phyloP scores from a whole-genome alignment of 2,329 filamentous ascomycete genomes.

The Neofusicoccum cordaticola region DNA sequence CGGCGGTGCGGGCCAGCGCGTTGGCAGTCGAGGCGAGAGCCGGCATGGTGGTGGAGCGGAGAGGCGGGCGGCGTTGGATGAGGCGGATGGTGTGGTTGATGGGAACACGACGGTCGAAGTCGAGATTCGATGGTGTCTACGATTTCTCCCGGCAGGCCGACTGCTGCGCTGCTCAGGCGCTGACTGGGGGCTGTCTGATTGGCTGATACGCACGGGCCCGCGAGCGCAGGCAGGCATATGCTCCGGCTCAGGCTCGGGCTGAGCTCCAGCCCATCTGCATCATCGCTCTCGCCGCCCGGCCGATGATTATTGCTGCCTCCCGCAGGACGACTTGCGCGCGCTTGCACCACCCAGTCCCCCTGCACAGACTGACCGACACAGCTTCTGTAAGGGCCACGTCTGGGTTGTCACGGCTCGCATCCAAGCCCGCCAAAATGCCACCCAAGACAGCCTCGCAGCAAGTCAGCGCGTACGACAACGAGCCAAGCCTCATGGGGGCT shows the following conservation, averaged over 20 bases:
- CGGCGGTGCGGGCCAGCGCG: slow-evolving; percentile 47
- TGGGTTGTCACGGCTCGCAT: neutral
- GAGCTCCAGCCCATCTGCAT: neutral
- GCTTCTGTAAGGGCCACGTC: neutral
- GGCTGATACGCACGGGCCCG: neutral
- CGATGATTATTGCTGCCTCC: neutral
- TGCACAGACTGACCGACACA: neutral
- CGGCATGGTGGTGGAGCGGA: slow-evolving; percentile 43
- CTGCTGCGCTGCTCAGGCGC: neutral
- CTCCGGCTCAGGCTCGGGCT: neutral
- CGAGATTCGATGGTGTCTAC: slow-evolving; percentile 13
- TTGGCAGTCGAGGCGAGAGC: slow-evolving; percentile 47
- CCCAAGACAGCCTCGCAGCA: slow-evolving; percentile 9
- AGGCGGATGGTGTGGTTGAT: slow-evolving; percentile 24
- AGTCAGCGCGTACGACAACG: slow-evolving; percentile 2
- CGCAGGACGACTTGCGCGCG: neutral
- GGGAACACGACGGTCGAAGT: slow-evolving; percentile 18
- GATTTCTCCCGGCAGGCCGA: slow-evolving; percentile 3
- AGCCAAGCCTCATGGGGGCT: neutral
- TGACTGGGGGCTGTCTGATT: neutral
- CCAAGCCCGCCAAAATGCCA: neutral
- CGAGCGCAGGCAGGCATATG: neutral
- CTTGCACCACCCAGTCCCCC: neutral
- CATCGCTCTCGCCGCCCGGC: neutral
- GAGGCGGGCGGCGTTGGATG: slow-evolving; percentile 22